Evolutionary conservation across 2,329 filamentous ascomycete species (phyloP).

Genomic region (Xylariaceae sp.): DNA sequence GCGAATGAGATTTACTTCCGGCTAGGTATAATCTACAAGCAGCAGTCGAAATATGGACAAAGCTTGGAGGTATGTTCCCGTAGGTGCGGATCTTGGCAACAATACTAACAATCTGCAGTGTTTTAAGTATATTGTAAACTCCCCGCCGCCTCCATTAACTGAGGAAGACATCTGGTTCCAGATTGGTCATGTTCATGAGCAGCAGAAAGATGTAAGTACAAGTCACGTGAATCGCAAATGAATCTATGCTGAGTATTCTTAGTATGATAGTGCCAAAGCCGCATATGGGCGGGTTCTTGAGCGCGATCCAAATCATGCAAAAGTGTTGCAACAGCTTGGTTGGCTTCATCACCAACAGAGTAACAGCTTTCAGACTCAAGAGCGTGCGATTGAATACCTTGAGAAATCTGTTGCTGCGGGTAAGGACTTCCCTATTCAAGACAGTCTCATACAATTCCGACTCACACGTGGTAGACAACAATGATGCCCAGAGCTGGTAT

Average conservation of each 20-base stretch:
- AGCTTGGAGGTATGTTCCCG: slow-evolving; percentile 78
- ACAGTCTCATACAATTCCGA: slow-evolving; percentile 16
- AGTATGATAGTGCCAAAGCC: slow-evolving; percentile 93
- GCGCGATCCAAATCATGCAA: slow-evolving; percentile 93
- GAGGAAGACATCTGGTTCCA: slow-evolving; percentile 99
- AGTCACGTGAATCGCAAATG: slow-evolving; percentile 28
- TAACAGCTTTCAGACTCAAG: slow-evolving; percentile 87
- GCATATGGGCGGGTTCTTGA: slow-evolving; percentile 94
- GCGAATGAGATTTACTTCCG: slow-evolving; percentile 99
- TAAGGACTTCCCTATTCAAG: slow-evolving; percentile 53
- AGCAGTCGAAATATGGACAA: slow-evolving; percentile 90
- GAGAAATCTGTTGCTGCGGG: slow-evolving; percentile 95
- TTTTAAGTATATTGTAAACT: slow-evolving; percentile 96
- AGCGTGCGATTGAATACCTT: slow-evolving; percentile 94
- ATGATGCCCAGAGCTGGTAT: slow-evolving; percentile 98
- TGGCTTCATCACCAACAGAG: slow-evolving; percentile 98
- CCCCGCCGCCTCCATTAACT: slow-evolving; percentile 88
- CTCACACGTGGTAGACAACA: slow-evolving; percentile 71
- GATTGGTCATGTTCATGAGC: slow-evolving; percentile 97
- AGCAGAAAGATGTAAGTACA: slow-evolving; percentile 90
- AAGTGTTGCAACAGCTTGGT: slow-evolving; percentile 95
- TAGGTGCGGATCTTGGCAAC: not conserved
- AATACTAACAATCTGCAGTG: slow-evolving; percentile 64
- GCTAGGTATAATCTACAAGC: slow-evolving; percentile 99
- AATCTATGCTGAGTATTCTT: slow-evolving; percentile 40